Evolutionary conservation across 352 stramenopile genomes (phyloP).

Genomic region (Poterioochromonas sp.): DNA sequence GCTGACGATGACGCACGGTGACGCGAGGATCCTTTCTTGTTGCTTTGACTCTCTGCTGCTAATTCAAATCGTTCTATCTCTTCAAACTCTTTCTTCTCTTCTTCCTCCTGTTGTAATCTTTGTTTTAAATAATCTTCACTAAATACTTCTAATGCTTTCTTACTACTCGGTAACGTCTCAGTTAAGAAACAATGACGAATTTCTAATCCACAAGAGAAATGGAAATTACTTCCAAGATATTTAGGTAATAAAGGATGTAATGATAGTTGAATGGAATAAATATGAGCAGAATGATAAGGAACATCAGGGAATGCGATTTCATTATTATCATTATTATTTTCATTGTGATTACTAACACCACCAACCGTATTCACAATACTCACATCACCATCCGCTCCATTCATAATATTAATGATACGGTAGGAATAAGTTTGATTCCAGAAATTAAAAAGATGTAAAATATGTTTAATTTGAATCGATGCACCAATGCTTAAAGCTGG

Average conservation of each 20-base stretch:
- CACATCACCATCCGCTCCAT: neutral
- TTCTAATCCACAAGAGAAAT: slow-evolving; percentile 61
- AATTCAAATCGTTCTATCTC: too few relatives aligned
- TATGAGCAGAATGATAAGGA: slow-evolving; percentile 5
- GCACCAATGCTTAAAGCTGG: neutral
- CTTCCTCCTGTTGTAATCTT: too few relatives aligned
- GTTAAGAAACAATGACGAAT: slow-evolving; percentile 47
- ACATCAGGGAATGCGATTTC: slow-evolving; percentile 11
- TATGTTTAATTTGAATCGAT: neutral
- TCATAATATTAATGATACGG: neutral
- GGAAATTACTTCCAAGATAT: slow-evolving; percentile 60
- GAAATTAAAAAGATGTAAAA: slow-evolving; percentile 30
- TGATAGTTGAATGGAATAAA: slow-evolving; percentile 37
- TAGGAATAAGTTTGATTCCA: slow-evolving; percentile 7
- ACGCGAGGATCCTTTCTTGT: neutral
- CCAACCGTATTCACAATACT: too few relatives aligned
- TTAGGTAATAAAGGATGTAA: slow-evolving; percentile 44
- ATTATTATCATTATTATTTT: neutral
- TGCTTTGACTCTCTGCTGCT: neutral
- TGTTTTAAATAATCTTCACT: too few relatives aligned
- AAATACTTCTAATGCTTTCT: neutral
- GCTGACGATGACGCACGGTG: neutral
- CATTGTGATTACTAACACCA: too few relatives aligned
- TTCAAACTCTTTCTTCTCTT: too few relatives aligned
- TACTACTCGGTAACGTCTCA: neutral